A percentile compares a stretch with the other conserved stretches of the same genome.
Evolutionary conservation across 1,139 yeast species (phyloP).

Genomic region (Yamadazyma dendronema): DNA sequence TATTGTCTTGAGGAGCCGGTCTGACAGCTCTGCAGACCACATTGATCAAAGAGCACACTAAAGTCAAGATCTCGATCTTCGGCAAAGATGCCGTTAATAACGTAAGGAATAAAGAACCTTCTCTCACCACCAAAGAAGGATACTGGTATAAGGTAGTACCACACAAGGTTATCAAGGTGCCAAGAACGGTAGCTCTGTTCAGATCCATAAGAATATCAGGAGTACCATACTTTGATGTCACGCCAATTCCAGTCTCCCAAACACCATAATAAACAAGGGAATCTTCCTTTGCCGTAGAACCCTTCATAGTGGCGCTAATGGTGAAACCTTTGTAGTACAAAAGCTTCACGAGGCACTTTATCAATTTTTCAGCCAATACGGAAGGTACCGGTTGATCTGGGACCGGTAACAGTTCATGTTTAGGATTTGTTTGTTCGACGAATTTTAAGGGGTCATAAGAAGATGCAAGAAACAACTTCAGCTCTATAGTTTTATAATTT

Average conservation of each 20-base stretch:
- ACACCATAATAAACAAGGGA: conserved; percentile 18
- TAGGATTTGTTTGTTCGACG: conserved; percentile 7
- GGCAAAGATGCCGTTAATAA: conserved; percentile 54
- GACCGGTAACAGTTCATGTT: conserved; percentile 2
- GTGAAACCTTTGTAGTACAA: conserved; percentile 66
- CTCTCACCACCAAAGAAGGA: conserved; percentile 41
- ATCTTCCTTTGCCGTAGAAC: conserved; percentile 4
- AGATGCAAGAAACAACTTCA: conserved; percentile 32
- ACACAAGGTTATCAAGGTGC: conserved; percentile 59
- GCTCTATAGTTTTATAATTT: conserved; percentile 35
- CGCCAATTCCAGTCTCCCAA: conserved; percentile 83
- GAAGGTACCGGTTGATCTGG: too few relatives aligned
- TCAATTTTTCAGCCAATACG: conserved; percentile 52
- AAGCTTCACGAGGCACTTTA: conserved; percentile 47
- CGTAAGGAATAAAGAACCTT: conserved; percentile 61
- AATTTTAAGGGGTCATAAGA: conserved; percentile 16
- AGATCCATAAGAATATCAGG: conserved; percentile 57
- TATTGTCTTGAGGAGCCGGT: conserved; percentile 34
- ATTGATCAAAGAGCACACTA: conserved; percentile 72
- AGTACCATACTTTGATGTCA: conserved; percentile 33
- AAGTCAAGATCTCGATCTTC: conserved; percentile 45
- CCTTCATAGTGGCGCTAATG: conserved; percentile 20
- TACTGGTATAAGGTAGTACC: conserved; percentile 60
- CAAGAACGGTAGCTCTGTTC: conserved; percentile 65
- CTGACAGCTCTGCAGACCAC: conserved; percentile 44